Conservation (phyloP, 129 eudicot genomes). For the Solidago caesia region DNA sequence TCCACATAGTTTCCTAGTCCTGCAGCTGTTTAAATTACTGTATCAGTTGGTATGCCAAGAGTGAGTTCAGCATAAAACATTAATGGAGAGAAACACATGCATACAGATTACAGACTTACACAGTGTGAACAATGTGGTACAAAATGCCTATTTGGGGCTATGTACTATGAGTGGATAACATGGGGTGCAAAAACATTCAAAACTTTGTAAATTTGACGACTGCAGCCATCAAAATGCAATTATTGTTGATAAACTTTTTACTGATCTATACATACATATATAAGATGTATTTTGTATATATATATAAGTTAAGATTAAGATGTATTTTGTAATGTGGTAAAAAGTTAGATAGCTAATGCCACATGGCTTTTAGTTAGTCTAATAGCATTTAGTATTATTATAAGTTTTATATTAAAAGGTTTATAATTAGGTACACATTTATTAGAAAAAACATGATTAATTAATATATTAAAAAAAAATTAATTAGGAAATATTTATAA, state of each 20-base stretch:
- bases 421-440: too few species aligned
- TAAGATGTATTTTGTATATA: too few species aligned
- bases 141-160: background rate
- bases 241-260: background rate
- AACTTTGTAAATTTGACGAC: background rate
- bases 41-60: background rate
- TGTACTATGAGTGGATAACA: background rate
- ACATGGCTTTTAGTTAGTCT: too few species aligned
- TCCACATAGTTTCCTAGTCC: slow-evolving; percentile 97
- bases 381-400: too few species aligned
- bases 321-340: too few species aligned
- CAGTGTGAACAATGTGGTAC: background rate
- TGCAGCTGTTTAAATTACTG: slow-evolving; percentile 65
- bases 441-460: too few species aligned
- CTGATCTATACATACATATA: background rate
- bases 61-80: background rate
- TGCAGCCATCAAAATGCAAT: background rate
- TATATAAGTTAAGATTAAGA: too few species aligned
- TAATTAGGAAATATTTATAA: too few species aligned
- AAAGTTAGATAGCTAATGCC: too few species aligned
- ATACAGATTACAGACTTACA: background rate
- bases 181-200: background rate
- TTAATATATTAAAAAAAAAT: too few species aligned
- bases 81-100: background rate
- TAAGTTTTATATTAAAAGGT: too few species aligned